These are phyloP conservation scores for Neopestalotiopsis rosae DNA, from an alignment of 2,329 filamentous ascomycete genomes.

Conservation along the genomic window DNA sequence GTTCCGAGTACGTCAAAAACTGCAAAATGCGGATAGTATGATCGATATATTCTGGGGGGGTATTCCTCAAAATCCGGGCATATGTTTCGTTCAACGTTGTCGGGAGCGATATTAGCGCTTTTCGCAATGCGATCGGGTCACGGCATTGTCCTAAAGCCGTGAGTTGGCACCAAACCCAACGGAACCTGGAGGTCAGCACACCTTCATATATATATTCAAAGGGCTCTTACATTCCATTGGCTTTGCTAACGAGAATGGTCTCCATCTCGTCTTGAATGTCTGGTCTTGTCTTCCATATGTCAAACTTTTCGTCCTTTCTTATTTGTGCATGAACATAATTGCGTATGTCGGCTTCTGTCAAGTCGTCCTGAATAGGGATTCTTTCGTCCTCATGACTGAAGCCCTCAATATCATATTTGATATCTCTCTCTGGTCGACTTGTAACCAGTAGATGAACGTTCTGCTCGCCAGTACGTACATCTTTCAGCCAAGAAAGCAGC, in stretches of 20 bases:
- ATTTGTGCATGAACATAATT: slow-evolving; percentile 30
- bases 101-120: slow-evolving; percentile 20
- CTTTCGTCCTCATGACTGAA: slow-evolving; percentile 19
- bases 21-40: slow-evolving; percentile 23
- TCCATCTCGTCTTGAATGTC: slow-evolving; percentile 31
- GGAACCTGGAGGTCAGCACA: slow-evolving; percentile 24
- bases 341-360: slow-evolving; percentile 32
- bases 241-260: slow-evolving; percentile 25
- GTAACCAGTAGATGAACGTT: slow-evolving; percentile 24
- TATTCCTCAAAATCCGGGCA: slow-evolving; percentile 20
- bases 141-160: slow-evolving; percentile 27
- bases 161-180: slow-evolving; percentile 27
- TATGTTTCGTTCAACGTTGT: slow-evolving; percentile 26
- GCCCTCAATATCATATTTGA: slow-evolving; percentile 22
- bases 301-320: slow-evolving; percentile 24
- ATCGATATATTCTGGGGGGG: slow-evolving; percentile 13
- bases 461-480: too few relatives aligned
- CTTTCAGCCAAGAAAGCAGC: slow-evolving; percentile 23
- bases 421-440: slow-evolving; percentile 33
- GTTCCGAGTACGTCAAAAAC: slow-evolving; percentile 29
- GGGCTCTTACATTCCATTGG: slow-evolving; percentile 35
- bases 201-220: too few relatives aligned
- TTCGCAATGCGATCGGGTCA: neutral
- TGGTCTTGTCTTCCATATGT: slow-evolving; percentile 29
- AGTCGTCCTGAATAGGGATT: slow-evolving; percentile 27